A percentile compares a stretch with the other conserved stretches of the same genome.
These are phyloP conservation scores for rapeseed (Brassica napus) DNA, from an alignment of 345 rosid genomes.

Conservation along the genomic window Da-Ae NC_063442.1:43648001-43648500, in stretches of 20 bases:
- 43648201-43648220: conserved; percentile 62
- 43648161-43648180: conserved; percentile 68
- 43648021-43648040: conserved; percentile 23
- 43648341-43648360: conserved; percentile 67
- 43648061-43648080: conserved; percentile 69
- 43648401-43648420: conserved; percentile 75
- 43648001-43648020: conserved; percentile 32
- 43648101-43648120: conserved; percentile 67
- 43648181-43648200: conserved; percentile 76
- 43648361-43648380: conserved; percentile 68
- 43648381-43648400: conserved; percentile 64
- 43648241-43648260: conserved; percentile 64
- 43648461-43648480: conserved; percentile 33
- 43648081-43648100: conserved; percentile 81
- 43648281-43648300: conserved; percentile 74
- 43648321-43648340: conserved; percentile 71
- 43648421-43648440: conserved; percentile 71
- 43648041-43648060: conserved; percentile 48
- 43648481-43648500: conserved; percentile 25
- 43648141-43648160: conserved; percentile 77
- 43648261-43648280: conserved; percentile 82
- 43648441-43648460: conserved; percentile 50
- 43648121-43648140: conserved; percentile 55
- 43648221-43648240: conserved; percentile 63
- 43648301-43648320: conserved; percentile 73